Base-by-base conservation (phyloP, 495 filamentous ascomycete genomes). In the Polyplosphaeria fusca region DNA sequence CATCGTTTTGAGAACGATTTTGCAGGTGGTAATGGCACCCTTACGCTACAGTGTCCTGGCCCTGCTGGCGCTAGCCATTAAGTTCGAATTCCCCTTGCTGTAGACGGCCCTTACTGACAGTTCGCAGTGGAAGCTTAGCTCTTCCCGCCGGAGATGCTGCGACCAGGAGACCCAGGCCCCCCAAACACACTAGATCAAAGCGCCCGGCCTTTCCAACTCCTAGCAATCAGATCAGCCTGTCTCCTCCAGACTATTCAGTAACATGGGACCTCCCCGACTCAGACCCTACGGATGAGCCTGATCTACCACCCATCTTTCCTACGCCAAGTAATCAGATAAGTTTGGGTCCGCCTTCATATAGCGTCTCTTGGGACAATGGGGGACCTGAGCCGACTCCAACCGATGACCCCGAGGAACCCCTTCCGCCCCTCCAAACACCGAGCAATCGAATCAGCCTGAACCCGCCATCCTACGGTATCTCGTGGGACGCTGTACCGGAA, bases 51-150 rank as follows among this genome's bases (percentile, higher is more conserved):
- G 55, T 25, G 24, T 52, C 39, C 19, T 61, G 23, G 51, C 49
- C 22, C 25, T 61, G 26, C 30, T 61, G 16, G 58, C 47, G 47
- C 38, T 61, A 20, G 43, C 42, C 26, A 48, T 45, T 26, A 61
- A 51, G 58, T 61, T 4, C n/a, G 39, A 46, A 24, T 22, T 11
- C n/a, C n/a, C n/a, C n/a, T n/a, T n/a, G n/a, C n/a, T n/a, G n/a
- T n/a, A n/a, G n/a, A n/a, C n/a, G n/a, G n/a, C n/a, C n/a, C n/a
- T n/a, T n/a, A n/a, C n/a, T n/a, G n/a, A n/a, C n/a, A n/a, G n/a
- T n/a, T n/a, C n/a, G 11, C n/a, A 5, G 7, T 16, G 54, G 48
- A 20, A 48, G 45, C 9, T 47, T 26, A n/a, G 26, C 47, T 38
- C 5, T 38, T 22, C 47, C 47, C 2, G 30, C 14, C 30, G 14